A percentile compares a stretch with the other conserved stretches of the same genome.
Evolutionary conservation across 108 stramenopile species (phyloP).

Genomic region (Parietichytrium sp.): DNA sequence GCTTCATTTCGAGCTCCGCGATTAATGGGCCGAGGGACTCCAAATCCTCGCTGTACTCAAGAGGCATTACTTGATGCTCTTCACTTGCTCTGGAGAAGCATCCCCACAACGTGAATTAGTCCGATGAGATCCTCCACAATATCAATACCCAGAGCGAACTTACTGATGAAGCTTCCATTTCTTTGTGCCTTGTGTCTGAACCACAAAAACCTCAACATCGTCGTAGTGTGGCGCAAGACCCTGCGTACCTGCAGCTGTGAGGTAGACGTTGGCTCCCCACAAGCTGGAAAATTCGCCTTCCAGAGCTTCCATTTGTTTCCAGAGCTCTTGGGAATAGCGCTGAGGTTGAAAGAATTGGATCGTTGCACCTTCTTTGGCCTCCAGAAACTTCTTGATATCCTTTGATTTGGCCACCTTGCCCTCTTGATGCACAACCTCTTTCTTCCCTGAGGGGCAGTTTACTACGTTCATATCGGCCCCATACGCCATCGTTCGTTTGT

Average conservation of each 20-base stretch:
- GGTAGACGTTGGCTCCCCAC: conserved; percentile 90
- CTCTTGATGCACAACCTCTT: not conserved
- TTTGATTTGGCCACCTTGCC: not conserved
- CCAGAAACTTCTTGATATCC: not conserved
- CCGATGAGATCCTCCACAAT: too few relatives aligned
- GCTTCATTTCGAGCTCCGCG: conserved; percentile 48
- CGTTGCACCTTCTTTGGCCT: conserved; percentile 7
- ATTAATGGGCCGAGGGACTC: not conserved
- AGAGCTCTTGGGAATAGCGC: not conserved
- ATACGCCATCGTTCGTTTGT: not conserved
- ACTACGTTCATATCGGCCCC: conserved; percentile 15
- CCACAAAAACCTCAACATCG: conserved; percentile 90
- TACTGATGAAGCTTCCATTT: conserved; percentile 84
- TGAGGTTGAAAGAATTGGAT: conserved; percentile 19
- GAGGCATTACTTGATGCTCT: not conserved
- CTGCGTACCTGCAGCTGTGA: conserved; percentile 82
- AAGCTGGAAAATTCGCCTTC: conserved; percentile 88
- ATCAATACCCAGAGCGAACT: too few relatives aligned
- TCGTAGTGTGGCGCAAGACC: conserved; percentile 98
- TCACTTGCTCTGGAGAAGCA: too few relatives aligned
- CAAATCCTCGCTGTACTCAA: conserved; percentile 22
- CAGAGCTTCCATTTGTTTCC: conserved; percentile 49
- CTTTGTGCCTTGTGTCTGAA: conserved; percentile 83
- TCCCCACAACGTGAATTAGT: too few relatives aligned
- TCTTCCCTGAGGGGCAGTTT: not conserved